Evolutionary conservation across 2,329 filamentous ascomycete species (phyloP).

Genomic region (Sporothrix pallida): DNA sequence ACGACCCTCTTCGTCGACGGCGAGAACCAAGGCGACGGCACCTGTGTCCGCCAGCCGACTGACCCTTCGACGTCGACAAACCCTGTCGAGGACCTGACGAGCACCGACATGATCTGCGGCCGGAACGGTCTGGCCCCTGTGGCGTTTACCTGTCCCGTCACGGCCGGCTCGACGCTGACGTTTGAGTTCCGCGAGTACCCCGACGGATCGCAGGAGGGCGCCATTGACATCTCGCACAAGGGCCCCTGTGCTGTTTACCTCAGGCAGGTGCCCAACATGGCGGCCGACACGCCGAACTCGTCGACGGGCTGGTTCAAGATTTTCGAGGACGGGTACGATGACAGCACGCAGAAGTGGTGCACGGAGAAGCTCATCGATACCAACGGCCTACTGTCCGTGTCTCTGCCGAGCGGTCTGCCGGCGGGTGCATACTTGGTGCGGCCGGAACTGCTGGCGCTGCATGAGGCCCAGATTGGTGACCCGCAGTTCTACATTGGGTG

Average conservation of each 20-base stretch:
- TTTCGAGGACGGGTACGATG: slow-evolving; percentile 71
- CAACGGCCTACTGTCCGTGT: slow-evolving; percentile 67
- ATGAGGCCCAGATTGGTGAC: slow-evolving; percentile 62
- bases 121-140: slow-evolving; percentile 53
- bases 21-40: slow-evolving; percentile 70
- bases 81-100: slow-evolving; percentile 63
- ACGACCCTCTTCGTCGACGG: slow-evolving; percentile 68
- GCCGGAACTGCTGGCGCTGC: slow-evolving; percentile 72
- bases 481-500: slow-evolving; percentile 78
- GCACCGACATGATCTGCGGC: slow-evolving; percentile 71
- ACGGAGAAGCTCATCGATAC: slow-evolving; percentile 70
- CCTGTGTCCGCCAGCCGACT: slow-evolving; percentile 71
- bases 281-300: slow-evolving; percentile 59
- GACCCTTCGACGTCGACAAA: slow-evolving; percentile 57
- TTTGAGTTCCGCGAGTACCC: slow-evolving; percentile 71
- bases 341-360: slow-evolving; percentile 65
- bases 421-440: slow-evolving; percentile 74
- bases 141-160: slow-evolving; percentile 55
- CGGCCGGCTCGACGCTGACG: slow-evolving; percentile 62
- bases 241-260: slow-evolving; percentile 77
- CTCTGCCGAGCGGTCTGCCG: slow-evolving; percentile 65
- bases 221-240: slow-evolving; percentile 66
- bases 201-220: slow-evolving; percentile 58
- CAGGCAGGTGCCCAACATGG: slow-evolving; percentile 68
- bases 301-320: slow-evolving; percentile 76